Conservation (phyloP, 352 stramenopile genomes). For the Peronospora belbahrii region DNA sequence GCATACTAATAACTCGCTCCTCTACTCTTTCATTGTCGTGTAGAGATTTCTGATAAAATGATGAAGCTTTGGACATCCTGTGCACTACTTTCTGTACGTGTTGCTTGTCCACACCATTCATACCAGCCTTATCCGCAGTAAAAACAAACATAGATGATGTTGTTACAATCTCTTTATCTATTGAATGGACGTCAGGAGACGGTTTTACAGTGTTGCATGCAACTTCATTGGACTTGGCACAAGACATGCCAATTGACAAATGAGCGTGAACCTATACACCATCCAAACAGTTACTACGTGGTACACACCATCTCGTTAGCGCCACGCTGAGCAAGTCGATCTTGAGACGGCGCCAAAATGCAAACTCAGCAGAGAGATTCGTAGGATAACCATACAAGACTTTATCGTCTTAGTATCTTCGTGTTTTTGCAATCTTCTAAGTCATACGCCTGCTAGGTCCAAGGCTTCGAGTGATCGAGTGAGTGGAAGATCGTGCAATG, state of each 20-base stretch:
- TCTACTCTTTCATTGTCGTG: constrained; percentile 87
- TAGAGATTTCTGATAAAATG: constrained; percentile 89
- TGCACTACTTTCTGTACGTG: constrained; percentile 91
- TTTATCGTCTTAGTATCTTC: not conserved
- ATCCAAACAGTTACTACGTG: not conserved
- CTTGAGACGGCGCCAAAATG: constrained; percentile 14
- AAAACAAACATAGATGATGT: constrained; percentile 71
- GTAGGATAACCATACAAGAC: constrained; percentile 1
- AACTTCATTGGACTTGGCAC: constrained; percentile 2
- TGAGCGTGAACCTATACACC: not conserved
- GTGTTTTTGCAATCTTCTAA: not conserved
- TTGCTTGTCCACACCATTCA: constrained; percentile 82
- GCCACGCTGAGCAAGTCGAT: constrained; percentile 8
- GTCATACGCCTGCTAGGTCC: constrained; percentile 62
- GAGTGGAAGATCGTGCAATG: constrained; percentile 53
- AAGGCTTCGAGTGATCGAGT: constrained; percentile 72
- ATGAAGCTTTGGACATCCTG: constrained; percentile 90
- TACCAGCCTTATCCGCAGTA: constrained; percentile 81
- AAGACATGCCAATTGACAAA: constrained; percentile 22
- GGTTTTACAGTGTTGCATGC: too few species aligned
- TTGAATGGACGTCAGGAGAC: not conserved
- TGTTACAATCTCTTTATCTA: constrained; percentile 2
- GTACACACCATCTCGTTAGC: constrained; percentile 1
- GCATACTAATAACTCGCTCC: constrained; percentile 68
- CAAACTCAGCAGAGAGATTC: not conserved